These are phyloP conservation scores for Fusarium subtropicale DNA, from an alignment of 2,329 filamentous ascomycete species.

Conservation along the genomic window DNA sequence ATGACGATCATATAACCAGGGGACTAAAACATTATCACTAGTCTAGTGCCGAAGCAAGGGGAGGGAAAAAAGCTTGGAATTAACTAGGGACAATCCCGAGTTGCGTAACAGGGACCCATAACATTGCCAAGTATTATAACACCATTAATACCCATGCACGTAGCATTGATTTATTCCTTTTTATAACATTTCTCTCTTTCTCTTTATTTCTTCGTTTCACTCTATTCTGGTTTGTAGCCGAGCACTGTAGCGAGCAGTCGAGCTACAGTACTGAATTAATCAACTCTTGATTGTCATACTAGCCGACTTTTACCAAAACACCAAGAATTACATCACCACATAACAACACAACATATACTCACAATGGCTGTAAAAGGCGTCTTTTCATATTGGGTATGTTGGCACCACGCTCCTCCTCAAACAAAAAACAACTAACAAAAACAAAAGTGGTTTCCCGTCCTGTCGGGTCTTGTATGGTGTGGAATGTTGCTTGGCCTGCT, in stretches of 20 bases:
- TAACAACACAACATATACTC: not conserved
- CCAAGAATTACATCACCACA: constrained; percentile 1
- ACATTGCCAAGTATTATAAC: constrained; percentile 18
- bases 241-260: not conserved
- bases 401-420: not conserved
- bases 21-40: not conserved
- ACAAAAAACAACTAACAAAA: constrained; percentile 34
- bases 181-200: not conserved
- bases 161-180: not conserved
- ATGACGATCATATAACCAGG: constrained; percentile 3
- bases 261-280: too few species aligned
- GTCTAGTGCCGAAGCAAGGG: not conserved
- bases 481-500: constrained; percentile 76
- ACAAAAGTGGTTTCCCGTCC: constrained; percentile 70
- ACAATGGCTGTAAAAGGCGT: constrained; percentile 50
- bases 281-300: not conserved
- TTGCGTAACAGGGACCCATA: constrained; percentile 32
- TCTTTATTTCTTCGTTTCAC: not conserved
- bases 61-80: constrained; percentile 28
- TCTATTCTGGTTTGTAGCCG: not conserved
- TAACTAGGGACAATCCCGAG: not conserved
- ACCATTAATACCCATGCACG: constrained; percentile 1
- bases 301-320: not conserved
- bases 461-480: constrained; percentile 74
- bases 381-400: constrained; percentile 57